Base-by-base conservation (phyloP, 164 flowering plant species). In the Kalanchoe fedtschenkoi region DNA sequence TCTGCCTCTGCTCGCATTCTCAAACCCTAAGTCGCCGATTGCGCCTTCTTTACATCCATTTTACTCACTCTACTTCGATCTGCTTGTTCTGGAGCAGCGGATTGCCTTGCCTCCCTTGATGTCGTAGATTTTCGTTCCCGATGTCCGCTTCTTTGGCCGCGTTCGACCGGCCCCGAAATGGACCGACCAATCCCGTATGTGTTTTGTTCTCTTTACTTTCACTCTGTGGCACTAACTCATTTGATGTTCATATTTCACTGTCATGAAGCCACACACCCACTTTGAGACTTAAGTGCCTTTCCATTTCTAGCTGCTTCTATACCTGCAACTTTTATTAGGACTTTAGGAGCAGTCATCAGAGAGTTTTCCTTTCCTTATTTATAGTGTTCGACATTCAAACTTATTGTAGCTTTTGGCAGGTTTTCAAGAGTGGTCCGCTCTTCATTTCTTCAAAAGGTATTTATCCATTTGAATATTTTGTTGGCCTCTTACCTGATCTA, bases 381-480 rank as follows among this genome's bases (percentile, higher is more conserved):
- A 29, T 21, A 37, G 55, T 56, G 65, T 24, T 22, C 43, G 30
- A 29, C 21, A 42, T 62, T 66, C 30, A 66, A 64, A 35, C 37
- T 51, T 29, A 35, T 62, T 32, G 1, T 16, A 39, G 33, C 14
- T 37, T 53, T 37, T 72, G 62, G 38, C 83, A 91, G 98, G 91
- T 91, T 66, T 91, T 91, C 82, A 91, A 91, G 85, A 91, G 96
- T 69, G 96, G 97, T 29, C 97, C 96, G 1, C 90, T 91, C 58
- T 89, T 87, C 76, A 91, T 91, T 73, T 89, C 98, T 11, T 91
- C 98, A 11, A 91, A 87, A 85, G 98, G 98, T 91, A 43, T 58
- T 81, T 66, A 10, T 35, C 14, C 21, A 26, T 44, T 21, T 28
- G 29, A 5, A 51, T 2, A 9, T 34, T 19, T 46, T 37, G 28